Conservation (phyloP, 768 basidiomycete species). For the Stropharia rugosoannulata region DNA sequence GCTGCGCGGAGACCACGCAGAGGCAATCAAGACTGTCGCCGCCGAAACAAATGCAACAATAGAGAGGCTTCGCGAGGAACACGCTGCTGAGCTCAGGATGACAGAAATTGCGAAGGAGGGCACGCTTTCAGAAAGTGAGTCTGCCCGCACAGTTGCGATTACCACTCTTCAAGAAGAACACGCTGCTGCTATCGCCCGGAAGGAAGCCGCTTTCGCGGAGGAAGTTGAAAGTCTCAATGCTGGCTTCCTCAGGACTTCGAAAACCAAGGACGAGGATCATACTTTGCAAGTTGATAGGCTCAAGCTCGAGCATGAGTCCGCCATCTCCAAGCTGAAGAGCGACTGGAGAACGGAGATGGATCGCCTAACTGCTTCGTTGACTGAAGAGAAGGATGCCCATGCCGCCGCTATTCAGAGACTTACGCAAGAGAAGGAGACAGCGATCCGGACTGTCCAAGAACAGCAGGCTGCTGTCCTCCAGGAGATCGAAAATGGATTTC, state of each 20-base stretch:
- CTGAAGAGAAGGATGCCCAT: slow-evolving; percentile 44
- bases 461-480: slow-evolving; percentile 54
- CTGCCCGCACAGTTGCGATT: slow-evolving; percentile 59
- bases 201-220: slow-evolving; percentile 62
- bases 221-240: slow-evolving; percentile 66
- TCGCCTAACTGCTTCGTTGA: slow-evolving; percentile 40
- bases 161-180: slow-evolving; percentile 75
- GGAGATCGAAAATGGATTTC: slow-evolving; percentile 56
- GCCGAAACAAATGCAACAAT: slow-evolving; percentile 60
- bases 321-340: slow-evolving; percentile 50
- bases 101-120: slow-evolving; percentile 76
- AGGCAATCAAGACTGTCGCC: slow-evolving; percentile 59
- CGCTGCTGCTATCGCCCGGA: slow-evolving; percentile 58
- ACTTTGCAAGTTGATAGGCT: slow-evolving; percentile 57
- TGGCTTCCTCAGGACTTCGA: slow-evolving; percentile 55
- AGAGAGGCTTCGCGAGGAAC: slow-evolving; percentile 76
- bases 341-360: slow-evolving; percentile 55
- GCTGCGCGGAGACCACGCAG: slow-evolving; percentile 70
- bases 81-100: slow-evolving; percentile 70
- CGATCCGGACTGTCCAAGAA: slow-evolving; percentile 46
- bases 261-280: slow-evolving; percentile 62
- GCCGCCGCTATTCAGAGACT: slow-evolving; percentile 28
- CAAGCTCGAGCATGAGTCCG: slow-evolving; percentile 56
- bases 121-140: slow-evolving; percentile 71
- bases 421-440: slow-evolving; percentile 49